These are phyloP conservation scores for Solanum hybrid DNA, from an alignment of 305 asterid species.

Conservation along the genomic window DNA sequence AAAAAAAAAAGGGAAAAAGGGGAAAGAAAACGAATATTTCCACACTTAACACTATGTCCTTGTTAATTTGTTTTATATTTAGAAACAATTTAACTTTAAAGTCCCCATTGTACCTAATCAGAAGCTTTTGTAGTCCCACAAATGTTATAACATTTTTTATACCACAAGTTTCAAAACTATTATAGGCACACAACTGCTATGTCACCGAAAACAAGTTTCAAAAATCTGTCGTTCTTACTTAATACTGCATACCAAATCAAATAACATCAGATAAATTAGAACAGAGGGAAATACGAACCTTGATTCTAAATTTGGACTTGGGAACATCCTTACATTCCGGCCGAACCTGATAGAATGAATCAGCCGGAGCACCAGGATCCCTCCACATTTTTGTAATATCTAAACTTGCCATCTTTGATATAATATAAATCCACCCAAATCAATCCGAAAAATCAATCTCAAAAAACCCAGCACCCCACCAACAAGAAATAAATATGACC, in stretches of 20 bases:
- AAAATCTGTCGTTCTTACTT: background rate
- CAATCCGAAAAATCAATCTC: background rate
- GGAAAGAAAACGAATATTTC: background rate
- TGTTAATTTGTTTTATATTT: background rate
- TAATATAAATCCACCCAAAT: background rate
- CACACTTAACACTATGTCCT: background rate
- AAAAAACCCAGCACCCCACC: background rate
- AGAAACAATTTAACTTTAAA: background rate
- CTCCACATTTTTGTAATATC: conserved; percentile 53
- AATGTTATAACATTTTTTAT: background rate
- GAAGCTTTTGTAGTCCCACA: background rate
- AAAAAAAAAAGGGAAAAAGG: background rate
- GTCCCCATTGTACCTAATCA: background rate
- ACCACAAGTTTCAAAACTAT: background rate
- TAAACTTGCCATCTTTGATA: background rate
- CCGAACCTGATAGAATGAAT: conserved; percentile 69
- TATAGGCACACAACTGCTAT: background rate
- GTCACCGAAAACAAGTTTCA: background rate
- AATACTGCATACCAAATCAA: background rate
- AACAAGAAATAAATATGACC: background rate
- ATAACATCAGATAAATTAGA: background rate
- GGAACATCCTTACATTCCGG: conserved; percentile 88
- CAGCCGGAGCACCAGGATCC: conserved; percentile 80
- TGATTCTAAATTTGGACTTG: conserved; percentile 75
- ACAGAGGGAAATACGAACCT: conserved; percentile 31